These are phyloP conservation scores for Mycena sanguinolenta DNA, from an alignment of 768 basidiomycete genomes.

Conservation along the genomic window DNA sequence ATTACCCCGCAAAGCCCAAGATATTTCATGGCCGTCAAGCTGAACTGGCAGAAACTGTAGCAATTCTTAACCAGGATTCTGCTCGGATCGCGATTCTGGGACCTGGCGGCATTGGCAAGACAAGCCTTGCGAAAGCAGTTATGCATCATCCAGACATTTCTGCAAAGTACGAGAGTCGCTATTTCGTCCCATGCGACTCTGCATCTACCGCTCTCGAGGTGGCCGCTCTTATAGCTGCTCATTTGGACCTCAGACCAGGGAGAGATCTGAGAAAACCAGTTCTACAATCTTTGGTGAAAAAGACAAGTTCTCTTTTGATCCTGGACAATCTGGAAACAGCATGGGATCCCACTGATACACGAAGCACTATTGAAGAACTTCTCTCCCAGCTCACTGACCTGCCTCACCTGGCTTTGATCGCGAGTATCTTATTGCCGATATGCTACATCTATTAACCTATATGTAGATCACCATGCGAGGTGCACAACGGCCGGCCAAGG, in stretches of 20 bases:
- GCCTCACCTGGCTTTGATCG: not conserved
- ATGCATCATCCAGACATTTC: not conserved
- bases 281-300: not conserved
- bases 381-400: not conserved
- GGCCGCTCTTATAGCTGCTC: not conserved
- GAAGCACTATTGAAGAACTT: not conserved
- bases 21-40: conserved; percentile 5
- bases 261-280: not conserved
- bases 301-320: not conserved
- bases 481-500: not conserved
- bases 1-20: not conserved
- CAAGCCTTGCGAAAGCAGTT: not conserved
- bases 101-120: not conserved
- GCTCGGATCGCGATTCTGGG: not conserved
- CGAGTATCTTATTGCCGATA: not conserved
- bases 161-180: not conserved
- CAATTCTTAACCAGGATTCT: not conserved
- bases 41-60: not conserved
- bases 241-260: not conserved
- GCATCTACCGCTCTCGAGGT: not conserved
- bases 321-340: conserved; percentile 5
- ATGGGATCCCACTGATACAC: not conserved
- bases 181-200: not conserved
- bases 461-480: conserved; percentile 1
- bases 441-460: not conserved